Base-by-base conservation (phyloP, 2,329 filamentous ascomycete genomes). In the Capronia americana region DNA sequence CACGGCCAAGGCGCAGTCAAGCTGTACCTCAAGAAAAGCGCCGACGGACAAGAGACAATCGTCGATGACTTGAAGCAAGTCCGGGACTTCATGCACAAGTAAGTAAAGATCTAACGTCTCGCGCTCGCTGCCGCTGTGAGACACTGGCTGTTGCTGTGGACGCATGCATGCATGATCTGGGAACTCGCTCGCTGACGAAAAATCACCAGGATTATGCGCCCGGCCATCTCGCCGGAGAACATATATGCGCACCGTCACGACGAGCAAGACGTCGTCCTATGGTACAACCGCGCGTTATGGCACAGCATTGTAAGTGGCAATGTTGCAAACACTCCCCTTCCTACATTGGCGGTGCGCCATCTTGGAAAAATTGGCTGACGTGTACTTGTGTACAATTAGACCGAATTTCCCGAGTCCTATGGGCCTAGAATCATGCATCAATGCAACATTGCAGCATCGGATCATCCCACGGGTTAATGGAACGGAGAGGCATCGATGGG, bases 221-320 rank as follows among this genome's bases (percentile, higher is more conserved):
- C 77, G 3, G 74, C 72, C 1, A 67, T 78, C 26, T 72, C 72
- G 64, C 63, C 77, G 67, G 44, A 76, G 62, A 74, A 78, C 67
- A 79, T 78, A 34, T 78, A 78, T 59, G 76, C 77, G 12, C 77
- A 79, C 61, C 70, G 66, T 55, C 76, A 78, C 65, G 66, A 78
- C 30, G 76, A 78, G 62, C 75, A 77, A 69, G 77, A 79, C 69
- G 76, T 79, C 4, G 76, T 78, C 51, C 70, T 79, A 20, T 79
- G 77, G 77, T 79, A 79, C 66, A 79, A 79, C 64, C 71, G 78
- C 11, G 76, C 77, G 0, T 67, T 79, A 11, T 79, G 77, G 78
- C 77, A 79, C 60, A 78, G 76, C 53, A 79, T 79, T 61, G 77
- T 79, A 67, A 71, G 63, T 34, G 32, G 11, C 32, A 34, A 34